Percentiles rank a stretch among this genome's conserved stretches.
Conservation (phyloP, 169 alveolate genomes). For the Cryptosporidium meleagridis region DNA sequence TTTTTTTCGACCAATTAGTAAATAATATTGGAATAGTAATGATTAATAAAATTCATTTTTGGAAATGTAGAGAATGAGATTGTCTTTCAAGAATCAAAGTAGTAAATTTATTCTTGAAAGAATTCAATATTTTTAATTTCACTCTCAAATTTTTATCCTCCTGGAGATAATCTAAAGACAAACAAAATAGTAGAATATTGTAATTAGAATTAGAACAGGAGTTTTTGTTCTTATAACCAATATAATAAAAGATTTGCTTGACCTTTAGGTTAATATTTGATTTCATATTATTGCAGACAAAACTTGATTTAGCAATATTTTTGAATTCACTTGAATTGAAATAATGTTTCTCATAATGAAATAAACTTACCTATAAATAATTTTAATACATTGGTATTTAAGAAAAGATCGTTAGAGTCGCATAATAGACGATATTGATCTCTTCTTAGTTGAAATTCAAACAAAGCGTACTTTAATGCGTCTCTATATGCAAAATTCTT, state of each 20-base stretch:
- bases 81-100: background rate
- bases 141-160: constrained; percentile 18
- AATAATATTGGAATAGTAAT: background rate
- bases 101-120: background rate
- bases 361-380: constrained; percentile 58
- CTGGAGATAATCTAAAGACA: constrained; percentile 73
- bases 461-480: constrained; percentile 87
- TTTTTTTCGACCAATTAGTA: background rate
- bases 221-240: background rate
- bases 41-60: background rate
- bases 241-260: background rate
- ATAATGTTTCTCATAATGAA: background rate
- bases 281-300: too few species aligned
- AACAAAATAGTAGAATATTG: background rate
- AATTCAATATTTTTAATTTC: background rate
- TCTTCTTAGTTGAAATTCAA: constrained; percentile 84
- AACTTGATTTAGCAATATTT: background rate
- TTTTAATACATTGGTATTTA: constrained; percentile 2
- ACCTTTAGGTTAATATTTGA: background rate
- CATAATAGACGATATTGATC: constrained; percentile 82
- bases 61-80: background rate
- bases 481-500: constrained; percentile 85
- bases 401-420: constrained; percentile 60
- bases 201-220: constrained; percentile 71
- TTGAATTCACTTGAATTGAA: background rate